phyloP scores from a whole-genome alignment of 768 basidiomycete genomes.

The Boletus pseudopeckii region DNA sequence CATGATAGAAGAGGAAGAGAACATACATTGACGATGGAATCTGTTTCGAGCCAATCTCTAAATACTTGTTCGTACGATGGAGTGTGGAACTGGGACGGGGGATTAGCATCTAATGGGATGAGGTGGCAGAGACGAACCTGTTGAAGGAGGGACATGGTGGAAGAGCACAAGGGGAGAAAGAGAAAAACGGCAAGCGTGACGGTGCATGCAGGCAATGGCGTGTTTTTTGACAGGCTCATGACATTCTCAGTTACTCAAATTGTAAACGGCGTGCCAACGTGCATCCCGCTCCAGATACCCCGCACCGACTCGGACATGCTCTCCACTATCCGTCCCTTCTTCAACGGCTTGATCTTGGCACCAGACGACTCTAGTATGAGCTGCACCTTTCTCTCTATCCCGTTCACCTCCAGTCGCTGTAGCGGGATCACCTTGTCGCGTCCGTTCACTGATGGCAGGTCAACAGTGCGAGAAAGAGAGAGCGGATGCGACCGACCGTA shows the following conservation, averaged over 20 bases:
- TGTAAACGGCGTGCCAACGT: slow-evolving; percentile 67
- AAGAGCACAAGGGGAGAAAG: slow-evolving; percentile 1
- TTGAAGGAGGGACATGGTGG: background rate
- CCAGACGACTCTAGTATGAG: slow-evolving; percentile 86
- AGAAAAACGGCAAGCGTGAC: slow-evolving; percentile 1
- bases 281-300: slow-evolving; percentile 89
- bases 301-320: slow-evolving; percentile 77
- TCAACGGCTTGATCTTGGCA: slow-evolving; percentile 77
- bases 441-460: slow-evolving; percentile 62
- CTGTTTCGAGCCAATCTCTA: slow-evolving; percentile 14
- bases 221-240: slow-evolving; percentile 29
- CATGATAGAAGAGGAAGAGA: background rate
- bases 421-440: slow-evolving; percentile 86
- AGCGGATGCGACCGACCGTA: slow-evolving; percentile 50
- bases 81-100: background rate
- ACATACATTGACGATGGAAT: slow-evolving; percentile 28
- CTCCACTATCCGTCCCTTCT: slow-evolving; percentile 62
- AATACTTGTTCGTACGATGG: slow-evolving; percentile 13
- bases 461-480: slow-evolving; percentile 3
- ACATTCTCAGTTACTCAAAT: slow-evolving; percentile 33
- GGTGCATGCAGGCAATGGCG: slow-evolving; percentile 29
- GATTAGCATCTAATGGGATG: background rate
- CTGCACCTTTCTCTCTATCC: slow-evolving; percentile 73
- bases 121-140: background rate
- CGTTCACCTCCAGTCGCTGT: slow-evolving; percentile 68